phyloP scores from a whole-genome alignment of 1,139 yeast species.

The Debaryomycetaceae sp. region DNA sequence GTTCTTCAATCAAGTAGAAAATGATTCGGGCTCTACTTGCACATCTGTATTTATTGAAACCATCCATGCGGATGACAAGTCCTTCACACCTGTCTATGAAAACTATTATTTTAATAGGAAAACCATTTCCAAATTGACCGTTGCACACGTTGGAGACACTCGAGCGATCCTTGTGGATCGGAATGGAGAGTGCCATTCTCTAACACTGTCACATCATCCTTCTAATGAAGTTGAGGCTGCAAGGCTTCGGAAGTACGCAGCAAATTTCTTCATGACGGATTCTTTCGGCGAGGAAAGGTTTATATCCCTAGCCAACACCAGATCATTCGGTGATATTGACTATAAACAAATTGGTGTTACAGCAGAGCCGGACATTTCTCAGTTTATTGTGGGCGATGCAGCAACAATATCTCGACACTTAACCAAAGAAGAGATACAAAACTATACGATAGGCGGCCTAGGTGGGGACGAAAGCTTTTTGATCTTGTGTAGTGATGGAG shows the following conservation, averaged over 20 bases:
- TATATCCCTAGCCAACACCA: slow-evolving; percentile 81
- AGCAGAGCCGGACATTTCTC: slow-evolving; percentile 86
- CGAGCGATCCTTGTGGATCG: slow-evolving; percentile 78
- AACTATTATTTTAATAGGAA: slow-evolving; percentile 67
- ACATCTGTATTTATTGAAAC: slow-evolving; percentile 73
- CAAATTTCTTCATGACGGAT: slow-evolving; percentile 77
- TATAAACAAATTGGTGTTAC: slow-evolving; percentile 83
- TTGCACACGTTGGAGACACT: slow-evolving; percentile 96
- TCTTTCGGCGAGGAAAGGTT: slow-evolving; percentile 93
- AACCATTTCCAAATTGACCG: slow-evolving; percentile 66
- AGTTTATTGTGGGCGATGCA: slow-evolving; percentile 59
- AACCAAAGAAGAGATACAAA: slow-evolving; percentile 36
- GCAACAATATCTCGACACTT: slow-evolving; percentile 29
- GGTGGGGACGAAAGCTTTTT: slow-evolving; percentile 84
- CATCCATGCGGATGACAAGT: slow-evolving; percentile 29
- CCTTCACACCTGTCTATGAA: slow-evolving; percentile 31
- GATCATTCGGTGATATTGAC: slow-evolving; percentile 85
- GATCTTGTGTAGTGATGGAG: slow-evolving; percentile 81
- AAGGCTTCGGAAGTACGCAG: slow-evolving; percentile 66
- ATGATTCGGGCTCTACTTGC: slow-evolving; percentile 74
- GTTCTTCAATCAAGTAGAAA: slow-evolving; percentile 32
- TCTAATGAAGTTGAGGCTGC: slow-evolving; percentile 74
- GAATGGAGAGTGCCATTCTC: slow-evolving; percentile 71
- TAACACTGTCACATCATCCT: slow-evolving; percentile 86
- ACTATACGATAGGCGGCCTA: slow-evolving; percentile 46